Evolutionary conservation across 805 yeast genomes (phyloP), one percentile per base, ranked within the genome.

Genomic region (Kluyveromyces starmeri): DNA sequence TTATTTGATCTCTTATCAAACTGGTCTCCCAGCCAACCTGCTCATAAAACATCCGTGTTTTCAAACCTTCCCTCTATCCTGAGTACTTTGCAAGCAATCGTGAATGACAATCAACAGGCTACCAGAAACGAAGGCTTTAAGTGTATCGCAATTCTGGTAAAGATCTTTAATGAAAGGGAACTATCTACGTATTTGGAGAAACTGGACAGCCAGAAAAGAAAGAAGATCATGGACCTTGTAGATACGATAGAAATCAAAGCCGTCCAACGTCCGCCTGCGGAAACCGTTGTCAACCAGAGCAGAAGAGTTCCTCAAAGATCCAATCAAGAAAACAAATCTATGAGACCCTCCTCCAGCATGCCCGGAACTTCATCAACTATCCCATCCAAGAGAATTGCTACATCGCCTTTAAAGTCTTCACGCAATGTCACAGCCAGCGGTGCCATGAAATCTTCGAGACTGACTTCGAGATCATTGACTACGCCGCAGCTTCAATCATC

Each of bases 61-160:
- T 23, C 41, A 9, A 37, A 33, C 21, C 26, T 41, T 25, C 39
- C 39, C 7, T 51, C 55, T 6, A 73, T 84, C 1, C 68, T 78
- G 60, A 70, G 65, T 1, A 55, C 63, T 2, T 70, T 76, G 1
- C 64, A 71, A 7, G 83, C 78, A 47, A 63, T 83, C n/a, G 69
- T 85, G 27, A 65, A 73, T 26, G 98, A 92, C 45, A 77, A 94
- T 0, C 83, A 80, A 51, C 94, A 85, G 31, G 83, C 89, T 1
- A 79, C 83, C 2, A 73, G 98, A 51, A 72, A 77, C 33, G 75
- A 78, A 4, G 80, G 89, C 0, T 79, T 85, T 28, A 83, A 79
- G 48, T 67, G 78, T 45, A 69, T 86, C 23, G 97, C 96, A 5
- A 75, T 83, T 0, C 56, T 86, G 32, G 78, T 83, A 79, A 84